Percentiles rank a stretch among this genome's conserved stretches.
These are phyloP conservation scores for Pseudozyma flocculosa DNA, from an alignment of 1,284 basidiomycete genomes.

Conservation along the genomic window DNA sequence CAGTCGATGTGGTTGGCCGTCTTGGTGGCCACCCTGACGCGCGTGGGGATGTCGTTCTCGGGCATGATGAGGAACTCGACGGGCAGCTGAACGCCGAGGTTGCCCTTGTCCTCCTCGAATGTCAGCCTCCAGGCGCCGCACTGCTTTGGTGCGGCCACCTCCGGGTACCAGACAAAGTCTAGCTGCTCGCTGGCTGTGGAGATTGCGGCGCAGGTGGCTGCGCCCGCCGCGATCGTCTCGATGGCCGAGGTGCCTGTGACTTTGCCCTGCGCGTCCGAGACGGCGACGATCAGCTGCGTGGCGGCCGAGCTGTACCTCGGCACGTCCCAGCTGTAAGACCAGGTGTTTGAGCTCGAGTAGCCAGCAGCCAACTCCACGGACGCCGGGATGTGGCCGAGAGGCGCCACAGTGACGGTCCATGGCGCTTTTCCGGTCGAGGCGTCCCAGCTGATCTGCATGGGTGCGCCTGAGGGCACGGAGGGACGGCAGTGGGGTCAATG, in stretches of 20 bases:
- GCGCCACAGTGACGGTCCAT: slow-evolving; percentile 33
- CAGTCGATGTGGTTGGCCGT: slow-evolving; percentile 17
- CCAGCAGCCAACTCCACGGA: slow-evolving; percentile 18
- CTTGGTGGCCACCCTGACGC: slow-evolving; percentile 8
- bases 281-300: slow-evolving; percentile 23
- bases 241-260: slow-evolving; percentile 17
- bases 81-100: slow-evolving; percentile 26
- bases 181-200: slow-evolving; percentile 18
- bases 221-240: slow-evolving; percentile 1
- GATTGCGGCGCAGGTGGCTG: slow-evolving; percentile 5
- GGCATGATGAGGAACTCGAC: slow-evolving; percentile 29
- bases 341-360: slow-evolving; percentile 16
- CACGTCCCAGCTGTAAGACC: slow-evolving; percentile 26
- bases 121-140: slow-evolving; percentile 29
- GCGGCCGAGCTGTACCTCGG: slow-evolving; percentile 13
- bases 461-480: slow-evolving; percentile 22
- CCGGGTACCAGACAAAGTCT: slow-evolving; percentile 33
- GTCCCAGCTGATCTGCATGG: slow-evolving; percentile 24
- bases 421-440: slow-evolving; percentile 25
- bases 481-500: too few relatives aligned
- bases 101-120: slow-evolving; percentile 26
- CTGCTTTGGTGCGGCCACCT: slow-evolving; percentile 14
- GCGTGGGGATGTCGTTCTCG: slow-evolving; percentile 19
- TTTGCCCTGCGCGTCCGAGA: slow-evolving; percentile 25
- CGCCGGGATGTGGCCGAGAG: slow-evolving; percentile 24